Conservation (phyloP, 2,329 filamentous ascomycete genomes). For the Diplodia scrobiculata region DNA sequence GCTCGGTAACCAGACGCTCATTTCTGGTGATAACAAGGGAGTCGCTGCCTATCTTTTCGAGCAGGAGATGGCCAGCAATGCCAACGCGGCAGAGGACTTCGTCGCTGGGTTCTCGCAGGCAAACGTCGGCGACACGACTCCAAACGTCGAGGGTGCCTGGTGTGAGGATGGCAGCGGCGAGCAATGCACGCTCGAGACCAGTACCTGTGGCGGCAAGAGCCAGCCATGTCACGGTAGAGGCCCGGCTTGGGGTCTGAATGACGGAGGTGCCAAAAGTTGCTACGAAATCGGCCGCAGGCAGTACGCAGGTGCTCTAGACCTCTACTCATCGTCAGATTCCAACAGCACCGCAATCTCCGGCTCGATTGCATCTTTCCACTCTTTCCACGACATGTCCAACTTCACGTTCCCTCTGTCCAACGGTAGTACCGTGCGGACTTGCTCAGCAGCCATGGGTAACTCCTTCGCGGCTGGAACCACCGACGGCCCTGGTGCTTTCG, state of each 20-base stretch:
- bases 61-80: conserved; percentile 59
- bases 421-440: conserved; percentile 70
- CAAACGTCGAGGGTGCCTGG: conserved; percentile 83
- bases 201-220: conserved; percentile 75
- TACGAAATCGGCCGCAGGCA: conserved; percentile 77
- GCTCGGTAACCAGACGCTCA: conserved; percentile 85
- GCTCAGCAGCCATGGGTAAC: conserved; percentile 84
- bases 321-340: conserved; percentile 60
- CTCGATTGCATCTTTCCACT: conserved; percentile 78
- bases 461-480: conserved; percentile 92
- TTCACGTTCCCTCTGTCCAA: conserved; percentile 75
- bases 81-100: conserved; percentile 64
- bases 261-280: conserved; percentile 67
- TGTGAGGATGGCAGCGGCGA: conserved; percentile 77
- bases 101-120: conserved; percentile 92
- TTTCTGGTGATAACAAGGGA: conserved; percentile 95
- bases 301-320: conserved; percentile 60
- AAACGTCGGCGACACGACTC: conserved; percentile 86
- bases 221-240: conserved; percentile 74
- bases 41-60: conserved; percentile 87
- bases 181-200: conserved; percentile 75
- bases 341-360: conserved; percentile 59
- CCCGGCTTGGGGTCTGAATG: conserved; percentile 66
- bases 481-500: conserved; percentile 86
- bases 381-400: conserved; percentile 77